Evolutionary conservation across 2,329 filamentous ascomycete genomes (phyloP).

Genomic region (Ophiosphaerella narmari): DNA sequence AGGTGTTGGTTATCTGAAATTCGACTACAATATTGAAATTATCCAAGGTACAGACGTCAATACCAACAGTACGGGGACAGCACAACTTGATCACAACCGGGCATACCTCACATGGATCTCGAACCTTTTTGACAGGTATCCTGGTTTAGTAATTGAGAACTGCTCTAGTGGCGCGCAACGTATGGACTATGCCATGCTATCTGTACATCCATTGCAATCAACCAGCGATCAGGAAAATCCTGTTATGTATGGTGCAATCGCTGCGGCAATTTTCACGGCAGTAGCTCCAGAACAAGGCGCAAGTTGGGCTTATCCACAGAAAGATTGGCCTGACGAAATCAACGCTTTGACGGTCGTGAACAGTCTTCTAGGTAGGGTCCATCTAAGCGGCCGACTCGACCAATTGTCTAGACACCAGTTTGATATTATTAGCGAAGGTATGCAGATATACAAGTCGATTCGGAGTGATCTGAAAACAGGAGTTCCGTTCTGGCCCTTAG

Average conservation of each 20-base stretch:
- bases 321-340: constrained; percentile 6
- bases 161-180: constrained; percentile 5
- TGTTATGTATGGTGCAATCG: constrained; percentile 1
- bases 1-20: constrained; percentile 5
- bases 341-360: constrained; percentile 7
- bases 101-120: constrained; percentile 4
- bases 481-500: constrained; percentile 4
- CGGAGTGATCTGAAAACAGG: background rate
- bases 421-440: background rate
- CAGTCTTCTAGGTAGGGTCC: constrained; percentile 1
- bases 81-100: constrained; percentile 2
- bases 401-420: background rate
- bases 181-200: constrained; percentile 4
- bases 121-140: background rate
- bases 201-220: constrained; percentile 2
- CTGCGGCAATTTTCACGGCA: constrained; percentile 2
- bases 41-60: constrained; percentile 1
- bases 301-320: constrained; percentile 7
- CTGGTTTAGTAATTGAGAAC: constrained; percentile 5
- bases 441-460: constrained; percentile 5
- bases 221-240: constrained; percentile 8
- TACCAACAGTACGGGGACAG: background rate
- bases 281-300: constrained; percentile 4
- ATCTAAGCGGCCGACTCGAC: constrained; percentile 5
- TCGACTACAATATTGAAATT: constrained; percentile 8